A percentile compares a stretch with the other conserved stretches of the same genome.
Conservation (phyloP, 1,284 basidiomycete genomes). For the Ganoderma resinaceum region DNA sequence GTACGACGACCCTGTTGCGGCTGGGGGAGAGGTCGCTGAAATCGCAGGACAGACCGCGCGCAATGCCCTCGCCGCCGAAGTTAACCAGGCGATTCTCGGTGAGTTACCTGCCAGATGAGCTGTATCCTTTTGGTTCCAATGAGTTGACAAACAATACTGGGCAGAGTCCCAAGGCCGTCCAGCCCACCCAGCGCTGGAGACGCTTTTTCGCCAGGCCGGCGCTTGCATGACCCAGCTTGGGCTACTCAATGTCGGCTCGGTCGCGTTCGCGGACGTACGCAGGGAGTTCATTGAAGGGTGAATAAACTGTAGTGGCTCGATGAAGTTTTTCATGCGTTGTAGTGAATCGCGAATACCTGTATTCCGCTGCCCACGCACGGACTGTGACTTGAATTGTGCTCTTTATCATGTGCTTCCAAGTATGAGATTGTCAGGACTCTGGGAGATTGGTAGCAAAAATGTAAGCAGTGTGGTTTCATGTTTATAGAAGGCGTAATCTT, state of each 20-base stretch:
- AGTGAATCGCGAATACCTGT: background rate
- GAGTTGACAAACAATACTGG: background rate
- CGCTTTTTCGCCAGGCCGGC: conserved; percentile 73
- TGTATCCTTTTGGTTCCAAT: background rate
- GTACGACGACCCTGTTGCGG: conserved; percentile 74
- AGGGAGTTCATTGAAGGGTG: conserved; percentile 64
- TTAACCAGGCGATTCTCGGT: conserved; percentile 86
- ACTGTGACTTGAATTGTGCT: background rate
- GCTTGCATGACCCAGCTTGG: conserved; percentile 74
- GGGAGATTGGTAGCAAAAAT: too few species aligned
- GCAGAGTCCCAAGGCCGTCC: conserved; percentile 81
- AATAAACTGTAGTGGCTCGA: background rate
- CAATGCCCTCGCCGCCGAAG: conserved; percentile 71
- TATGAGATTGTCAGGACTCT: too few species aligned
- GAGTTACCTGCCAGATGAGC: conserved; percentile 39
- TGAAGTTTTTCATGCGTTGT: too few species aligned
- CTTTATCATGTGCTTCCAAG: background rate
- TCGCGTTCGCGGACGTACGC: conserved; percentile 81
- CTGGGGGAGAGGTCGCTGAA: conserved; percentile 66
- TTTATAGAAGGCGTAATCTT: too few species aligned
- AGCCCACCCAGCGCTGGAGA: conserved; percentile 73
- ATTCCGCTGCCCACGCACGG: too few species aligned
- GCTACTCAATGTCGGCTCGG: conserved; percentile 70
- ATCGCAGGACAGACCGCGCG: conserved; percentile 73
- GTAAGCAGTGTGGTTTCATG: too few species aligned